Evolutionary conservation across 1,139 yeast genomes (phyloP).

Genomic region (Blastobotrys capitulatus): DNA sequence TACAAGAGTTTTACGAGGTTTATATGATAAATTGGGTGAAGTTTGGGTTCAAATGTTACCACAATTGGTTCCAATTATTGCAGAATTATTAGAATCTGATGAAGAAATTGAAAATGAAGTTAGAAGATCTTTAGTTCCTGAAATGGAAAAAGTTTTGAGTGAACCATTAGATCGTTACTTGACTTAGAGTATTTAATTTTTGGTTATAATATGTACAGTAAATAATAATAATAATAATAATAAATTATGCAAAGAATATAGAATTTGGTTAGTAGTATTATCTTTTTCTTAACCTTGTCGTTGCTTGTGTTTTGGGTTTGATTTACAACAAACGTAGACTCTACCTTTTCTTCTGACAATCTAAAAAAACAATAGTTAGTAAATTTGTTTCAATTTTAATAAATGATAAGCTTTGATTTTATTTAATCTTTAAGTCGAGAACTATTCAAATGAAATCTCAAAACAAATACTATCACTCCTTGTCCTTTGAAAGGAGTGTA

Average conservation of each 20-base stretch:
- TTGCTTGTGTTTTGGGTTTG: slow-evolving; percentile 92
- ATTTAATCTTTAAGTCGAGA: too few relatives aligned
- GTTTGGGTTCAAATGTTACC: slow-evolving; percentile 91
- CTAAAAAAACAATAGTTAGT: slow-evolving; percentile 24
- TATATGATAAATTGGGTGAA: slow-evolving; percentile 86
- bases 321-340: slow-evolving; percentile 86
- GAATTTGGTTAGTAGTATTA: background rate
- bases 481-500: too few relatives aligned
- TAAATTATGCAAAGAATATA: background rate
- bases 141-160: slow-evolving; percentile 86
- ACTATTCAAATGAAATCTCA: too few relatives aligned
- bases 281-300: slow-evolving; percentile 71
- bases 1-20: slow-evolving; percentile 65
- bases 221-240: background rate
- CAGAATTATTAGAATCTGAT: slow-evolving; percentile 92
- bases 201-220: slow-evolving; percentile 1
- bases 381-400: background rate
- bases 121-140: slow-evolving; percentile 86
- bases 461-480: too few relatives aligned
- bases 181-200: slow-evolving; percentile 41
- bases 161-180: slow-evolving; percentile 91
- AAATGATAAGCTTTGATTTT: too few relatives aligned
- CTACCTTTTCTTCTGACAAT: slow-evolving; percentile 92
- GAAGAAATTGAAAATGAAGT: slow-evolving; percentile 90
- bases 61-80: slow-evolving; percentile 90